Percentiles rank a stretch among this genome's conserved stretches.
Evolutionary conservation across 1,284 basidiomycete genomes (phyloP).

Genomic region (Ceratobasidium papillatum): DNA sequence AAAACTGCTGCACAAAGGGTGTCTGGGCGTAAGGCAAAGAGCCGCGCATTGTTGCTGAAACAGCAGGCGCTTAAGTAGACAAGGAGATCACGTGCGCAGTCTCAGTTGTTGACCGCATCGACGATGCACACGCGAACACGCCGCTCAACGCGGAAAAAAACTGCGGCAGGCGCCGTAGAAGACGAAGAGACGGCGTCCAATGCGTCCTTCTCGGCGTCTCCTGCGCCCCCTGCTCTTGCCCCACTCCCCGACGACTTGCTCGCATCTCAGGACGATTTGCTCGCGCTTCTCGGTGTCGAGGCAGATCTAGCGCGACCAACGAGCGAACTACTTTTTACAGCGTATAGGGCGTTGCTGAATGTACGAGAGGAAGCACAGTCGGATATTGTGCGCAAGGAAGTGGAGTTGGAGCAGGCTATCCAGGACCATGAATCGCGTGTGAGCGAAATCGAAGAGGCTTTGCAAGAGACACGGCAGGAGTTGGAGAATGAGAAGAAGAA

Average conservation of each 20-base stretch:
- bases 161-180: neutral
- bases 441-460: slow-evolving; percentile 62
- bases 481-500: slow-evolving; percentile 64
- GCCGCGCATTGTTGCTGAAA: neutral
- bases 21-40: neutral
- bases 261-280: slow-evolving; percentile 26
- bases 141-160: slow-evolving; percentile 31
- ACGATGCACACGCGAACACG: slow-evolving; percentile 37
- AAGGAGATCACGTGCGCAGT: slow-evolving; percentile 13
- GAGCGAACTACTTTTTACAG: slow-evolving; percentile 22
- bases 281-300: slow-evolving; percentile 18
- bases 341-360: slow-evolving; percentile 4
- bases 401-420: slow-evolving; percentile 79
- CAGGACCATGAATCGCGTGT: slow-evolving; percentile 71
- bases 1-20: neutral
- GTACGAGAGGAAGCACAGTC: slow-evolving; percentile 68
- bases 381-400: slow-evolving; percentile 70
- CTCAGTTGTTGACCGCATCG: slow-evolving; percentile 35
- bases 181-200: slow-evolving; percentile 32
- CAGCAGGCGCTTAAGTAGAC: neutral
- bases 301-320: slow-evolving; percentile 25
- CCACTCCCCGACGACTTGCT: slow-evolving; percentile 27
- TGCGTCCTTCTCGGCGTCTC: slow-evolving; percentile 20
- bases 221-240: neutral
- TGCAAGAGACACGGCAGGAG: slow-evolving; percentile 64